These are phyloP conservation scores for Monosporascus ibericus DNA, from an alignment of 2,329 filamentous ascomycete species.

Conservation along the genomic window DNA sequence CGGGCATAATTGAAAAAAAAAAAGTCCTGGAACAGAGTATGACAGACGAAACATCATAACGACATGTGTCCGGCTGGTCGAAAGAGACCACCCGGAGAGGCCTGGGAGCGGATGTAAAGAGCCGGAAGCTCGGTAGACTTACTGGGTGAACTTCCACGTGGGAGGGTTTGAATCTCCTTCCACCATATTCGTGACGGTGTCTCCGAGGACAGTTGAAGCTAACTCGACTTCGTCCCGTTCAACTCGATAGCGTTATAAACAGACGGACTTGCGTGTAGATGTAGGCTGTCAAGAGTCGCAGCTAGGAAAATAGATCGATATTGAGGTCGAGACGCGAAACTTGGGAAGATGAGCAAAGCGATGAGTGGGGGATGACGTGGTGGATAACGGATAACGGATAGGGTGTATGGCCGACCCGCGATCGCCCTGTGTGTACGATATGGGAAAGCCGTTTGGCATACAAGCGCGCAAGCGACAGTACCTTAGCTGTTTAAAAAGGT, in stretches of 20 bases:
- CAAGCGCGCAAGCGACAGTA: neutral
- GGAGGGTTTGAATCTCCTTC: slow-evolving; percentile 90
- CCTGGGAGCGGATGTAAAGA: slow-evolving; percentile 20
- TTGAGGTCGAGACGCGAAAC: slow-evolving; percentile 7
- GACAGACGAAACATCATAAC: too few species aligned
- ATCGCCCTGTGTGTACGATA: neutral
- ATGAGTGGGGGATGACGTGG: slow-evolving; percentile 1
- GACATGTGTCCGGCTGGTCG: neutral
- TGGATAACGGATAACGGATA: too few species aligned
- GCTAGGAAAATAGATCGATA: slow-evolving; percentile 5
- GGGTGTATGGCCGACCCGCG: too few species aligned
- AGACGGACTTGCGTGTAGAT: slow-evolving; percentile 1
- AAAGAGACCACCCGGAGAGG: neutral
- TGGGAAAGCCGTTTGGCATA: neutral
- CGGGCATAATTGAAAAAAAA: too few species aligned
- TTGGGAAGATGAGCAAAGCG: slow-evolving; percentile 6
- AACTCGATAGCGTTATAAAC: slow-evolving; percentile 1
- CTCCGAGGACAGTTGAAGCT: slow-evolving; percentile 13
- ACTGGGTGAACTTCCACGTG: slow-evolving; percentile 99
- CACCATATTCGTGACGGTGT: slow-evolving; percentile 66
- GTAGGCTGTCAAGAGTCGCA: slow-evolving; percentile 6
- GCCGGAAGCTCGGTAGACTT: slow-evolving; percentile 36
- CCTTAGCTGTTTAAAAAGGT: neutral
- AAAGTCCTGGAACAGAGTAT: too few species aligned
- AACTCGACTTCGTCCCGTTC: slow-evolving; percentile 13